Base-by-base conservation (phyloP, 257 asterid species). In the Solanum pimpinellifolium region DNA sequence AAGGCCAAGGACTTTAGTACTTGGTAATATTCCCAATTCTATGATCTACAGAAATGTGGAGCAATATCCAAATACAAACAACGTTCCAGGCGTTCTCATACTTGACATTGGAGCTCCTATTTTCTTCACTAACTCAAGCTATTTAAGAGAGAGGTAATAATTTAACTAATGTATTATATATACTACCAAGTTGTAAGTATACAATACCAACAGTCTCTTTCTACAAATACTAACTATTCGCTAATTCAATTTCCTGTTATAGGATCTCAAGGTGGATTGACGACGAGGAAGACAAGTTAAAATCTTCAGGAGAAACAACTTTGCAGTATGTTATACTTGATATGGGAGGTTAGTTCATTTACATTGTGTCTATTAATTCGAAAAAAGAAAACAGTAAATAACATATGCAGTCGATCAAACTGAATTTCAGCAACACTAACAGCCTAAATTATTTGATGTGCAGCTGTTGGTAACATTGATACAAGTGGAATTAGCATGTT, bases 401-500 rank as follows among this genome's bases (percentile, higher is more conserved):
- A 75, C 59, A 75, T 75, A 23, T 7, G 35, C 9, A 75, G 56
- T 75, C n/a, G 37, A 76, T 75, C 59, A 41, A 49, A 81, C 44
- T 78, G 27, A 78, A 46, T 27, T 47, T 78, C 18, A 46, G 41
- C 25, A 9, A 33, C 42, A 47, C 62, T 81, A 31, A 49, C 69
- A 81, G 85, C 74, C 76, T 42, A 35, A 49, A 56, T 74, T 85
- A 12, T 60, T 87, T 47, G 31, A 88, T 65, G 72, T n/a, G 86
- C 95, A 97, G 99, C 99, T 56, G 96, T 97, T 6, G 99, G 96
- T 20, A 97, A 96, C 93, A 96, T 97, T 27, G 99, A 97, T 73
- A 97, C 99, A 12, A 97, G 99, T 29, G 99, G 99, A 86, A 93
- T 97, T 41, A 92, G 96, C 92, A 96, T 97, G 99, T 87, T 96